A percentile compares a stretch with the other conserved stretches of the same genome.
Evolutionary conservation across 2,329 filamentous ascomycete genomes (phyloP).

Genomic region (Colletotrichum sojae): DNA sequence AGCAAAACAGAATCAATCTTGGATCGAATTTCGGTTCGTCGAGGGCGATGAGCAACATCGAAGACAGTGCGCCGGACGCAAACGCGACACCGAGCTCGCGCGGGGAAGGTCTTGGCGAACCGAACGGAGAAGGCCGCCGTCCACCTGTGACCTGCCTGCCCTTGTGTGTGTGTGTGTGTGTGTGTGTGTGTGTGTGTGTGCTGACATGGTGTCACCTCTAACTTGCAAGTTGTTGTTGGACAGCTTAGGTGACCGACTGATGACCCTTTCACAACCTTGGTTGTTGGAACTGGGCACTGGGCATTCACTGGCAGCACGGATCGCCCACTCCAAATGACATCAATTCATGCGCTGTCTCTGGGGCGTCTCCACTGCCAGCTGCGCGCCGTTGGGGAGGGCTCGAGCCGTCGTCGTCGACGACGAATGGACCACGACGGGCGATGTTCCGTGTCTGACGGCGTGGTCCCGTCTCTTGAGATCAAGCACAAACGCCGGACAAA

Average conservation of each 20-base stretch:
- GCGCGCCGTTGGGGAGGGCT: background rate
- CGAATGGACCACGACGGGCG: background rate
- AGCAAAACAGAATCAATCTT: conserved; percentile 8
- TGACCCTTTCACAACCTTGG: background rate
- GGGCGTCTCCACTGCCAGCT: conserved; percentile 17
- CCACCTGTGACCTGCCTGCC: background rate
- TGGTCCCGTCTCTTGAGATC: conserved; percentile 1
- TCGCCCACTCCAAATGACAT: conserved; percentile 9
- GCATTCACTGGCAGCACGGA: background rate
- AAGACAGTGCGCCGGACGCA: conserved; percentile 5
- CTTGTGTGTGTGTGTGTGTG: too few species aligned
- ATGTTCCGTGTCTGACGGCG: background rate
- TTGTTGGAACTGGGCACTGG: conserved; percentile 1
- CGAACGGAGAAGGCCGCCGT: conserved; percentile 1
- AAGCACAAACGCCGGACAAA: conserved; percentile 1
- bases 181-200: background rate
- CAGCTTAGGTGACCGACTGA: background rate
- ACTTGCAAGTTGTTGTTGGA: background rate
- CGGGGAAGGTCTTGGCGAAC: conserved; percentile 4
- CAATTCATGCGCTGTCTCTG: conserved; percentile 15
- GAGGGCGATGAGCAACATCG: background rate
- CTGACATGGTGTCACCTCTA: conserved; percentile 16
- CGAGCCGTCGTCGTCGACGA: background rate
- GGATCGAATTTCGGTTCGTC: background rate
- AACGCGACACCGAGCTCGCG: background rate